Percentiles rank a stretch among this genome's conserved stretches.
These are phyloP conservation scores for Penicillium tannophilum DNA, from an alignment of 495 filamentous ascomycete genomes.

Conservation along the genomic window DNA sequence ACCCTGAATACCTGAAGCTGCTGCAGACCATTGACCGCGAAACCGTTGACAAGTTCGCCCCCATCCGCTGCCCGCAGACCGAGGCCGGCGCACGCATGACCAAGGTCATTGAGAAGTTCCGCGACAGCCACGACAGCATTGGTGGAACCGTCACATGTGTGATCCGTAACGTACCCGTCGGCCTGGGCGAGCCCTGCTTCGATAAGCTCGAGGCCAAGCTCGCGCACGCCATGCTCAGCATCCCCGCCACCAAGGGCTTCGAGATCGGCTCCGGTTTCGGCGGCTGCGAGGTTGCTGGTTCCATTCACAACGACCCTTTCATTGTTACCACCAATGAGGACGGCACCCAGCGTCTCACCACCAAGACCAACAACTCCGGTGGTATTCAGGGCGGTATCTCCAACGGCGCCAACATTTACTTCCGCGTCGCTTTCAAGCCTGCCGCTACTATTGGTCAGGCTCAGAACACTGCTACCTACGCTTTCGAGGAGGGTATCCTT, in stretches of 20 bases:
- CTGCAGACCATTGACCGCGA: constrained; percentile 73
- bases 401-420: constrained; percentile 94
- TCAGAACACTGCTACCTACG: constrained; percentile 83
- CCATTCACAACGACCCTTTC: constrained; percentile 92
- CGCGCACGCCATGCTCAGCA: constrained; percentile 94
- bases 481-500: constrained; percentile 70
- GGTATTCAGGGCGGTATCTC: constrained; percentile 97
- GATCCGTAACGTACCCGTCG: constrained; percentile 84
- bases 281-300: constrained; percentile 85
- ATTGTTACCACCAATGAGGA: constrained; percentile 55
- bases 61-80: constrained; percentile 81
- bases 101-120: constrained; percentile 75
- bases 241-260: constrained; percentile 96
- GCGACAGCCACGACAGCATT: constrained; percentile 83
- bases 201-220: constrained; percentile 95
- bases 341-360: constrained; percentile 62
- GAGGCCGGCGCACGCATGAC: constrained; percentile 71
- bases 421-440: constrained; percentile 94
- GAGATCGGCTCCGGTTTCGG: constrained; percentile 94
- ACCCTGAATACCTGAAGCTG: constrained; percentile 79
- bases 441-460: constrained; percentile 94
- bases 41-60: constrained; percentile 79
- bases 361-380: constrained; percentile 94
- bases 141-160: constrained; percentile 96
- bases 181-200: constrained; percentile 93